Evolutionary conservation across 176 grass and related monocot species (phyloP), one percentile per base, ranked within the genome.

Genomic region (Carex pumila): DNA sequence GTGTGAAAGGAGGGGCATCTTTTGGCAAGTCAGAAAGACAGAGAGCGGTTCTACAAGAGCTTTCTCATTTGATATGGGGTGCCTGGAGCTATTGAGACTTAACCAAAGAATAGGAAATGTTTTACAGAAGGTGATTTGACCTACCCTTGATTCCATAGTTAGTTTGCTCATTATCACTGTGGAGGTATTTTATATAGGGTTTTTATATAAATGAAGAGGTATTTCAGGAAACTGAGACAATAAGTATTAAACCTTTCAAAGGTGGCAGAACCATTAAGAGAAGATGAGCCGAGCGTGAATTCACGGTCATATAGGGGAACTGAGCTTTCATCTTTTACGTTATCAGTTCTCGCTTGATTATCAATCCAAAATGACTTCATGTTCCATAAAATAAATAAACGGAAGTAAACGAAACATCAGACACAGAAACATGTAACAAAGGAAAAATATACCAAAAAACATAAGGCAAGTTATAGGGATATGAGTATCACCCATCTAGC

Each of bases 291-390:
- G 83, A 95, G 89, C 31, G 93, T 82, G 78, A 90, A 99, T 39
- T 92, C 93, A 21, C 96, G 88, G 71, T 99, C 88, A 55, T 99
- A 99, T 68, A 95, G 47, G 30, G 96, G 96, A 66, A 93, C 91
- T 8, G 74, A 89, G 84, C 76, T 88, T 85, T 94, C 92, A 22
- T 91, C 82, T 66, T 85, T 83, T 0, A 81, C 65, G 64, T 84
- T 88, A 79, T 65, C 86, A 18, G 87, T 86, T 80, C 88, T 93
- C 85, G 88, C 91, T 89, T 99, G 93, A 70, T 87, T 92, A 87
- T 99, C 96, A 65, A 99, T 79, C 88, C 96, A 95, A 90, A 99
- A 99, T 81, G 96, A 88, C 96, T 95, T 79, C 8, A 81, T 45
- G 67, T 45, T 77, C 0, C 21, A 65, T 12, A 55, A 83, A 79